phyloP scores from a whole-genome alignment of 2,329 filamentous ascomycete genomes.

The Chaetomium olivaceum region DNA sequence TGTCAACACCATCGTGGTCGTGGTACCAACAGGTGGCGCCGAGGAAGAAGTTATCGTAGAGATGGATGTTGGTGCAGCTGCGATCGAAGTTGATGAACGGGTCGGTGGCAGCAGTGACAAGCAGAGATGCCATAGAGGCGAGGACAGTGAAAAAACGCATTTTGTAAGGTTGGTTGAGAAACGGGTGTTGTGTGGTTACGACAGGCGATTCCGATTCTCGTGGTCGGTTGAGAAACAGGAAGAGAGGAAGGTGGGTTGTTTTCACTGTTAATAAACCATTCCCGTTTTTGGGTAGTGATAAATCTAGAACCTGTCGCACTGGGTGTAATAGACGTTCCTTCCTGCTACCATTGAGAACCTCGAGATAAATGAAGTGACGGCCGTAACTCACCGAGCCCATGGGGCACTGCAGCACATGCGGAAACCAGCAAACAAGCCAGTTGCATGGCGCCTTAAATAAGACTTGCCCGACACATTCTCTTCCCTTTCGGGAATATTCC shows the following conservation, averaged over 20 bases:
- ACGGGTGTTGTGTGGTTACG: neutral
- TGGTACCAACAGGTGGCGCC: constrained; percentile 17
- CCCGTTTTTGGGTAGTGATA: neutral
- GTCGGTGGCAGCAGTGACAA: neutral
- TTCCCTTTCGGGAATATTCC: neutral
- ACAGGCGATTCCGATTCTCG: neutral
- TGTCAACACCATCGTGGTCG: neutral
- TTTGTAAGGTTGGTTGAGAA: neutral
- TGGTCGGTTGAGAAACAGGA: neutral
- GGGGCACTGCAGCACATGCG: neutral
- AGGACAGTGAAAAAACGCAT: constrained; percentile 7
- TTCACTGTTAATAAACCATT: neutral
- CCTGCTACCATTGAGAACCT: neutral
- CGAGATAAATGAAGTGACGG: constrained; percentile 7
- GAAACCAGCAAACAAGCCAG: neutral
- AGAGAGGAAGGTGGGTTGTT: neutral
- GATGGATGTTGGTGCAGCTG: constrained; percentile 23
- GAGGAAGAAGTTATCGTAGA: constrained; percentile 17
- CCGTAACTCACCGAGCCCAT: neutral
- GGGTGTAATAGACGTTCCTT: neutral
- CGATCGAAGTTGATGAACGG: constrained; percentile 23
- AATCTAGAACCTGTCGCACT: neutral
- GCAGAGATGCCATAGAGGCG: neutral
- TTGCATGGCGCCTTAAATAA: neutral
- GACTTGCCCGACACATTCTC: neutral